A percentile compares a stretch with the other conserved stretches of the same genome.
phyloP scores from a whole-genome alignment of 2,329 filamentous ascomycete genomes.

The Chalaropsis ovoidea region DNA sequence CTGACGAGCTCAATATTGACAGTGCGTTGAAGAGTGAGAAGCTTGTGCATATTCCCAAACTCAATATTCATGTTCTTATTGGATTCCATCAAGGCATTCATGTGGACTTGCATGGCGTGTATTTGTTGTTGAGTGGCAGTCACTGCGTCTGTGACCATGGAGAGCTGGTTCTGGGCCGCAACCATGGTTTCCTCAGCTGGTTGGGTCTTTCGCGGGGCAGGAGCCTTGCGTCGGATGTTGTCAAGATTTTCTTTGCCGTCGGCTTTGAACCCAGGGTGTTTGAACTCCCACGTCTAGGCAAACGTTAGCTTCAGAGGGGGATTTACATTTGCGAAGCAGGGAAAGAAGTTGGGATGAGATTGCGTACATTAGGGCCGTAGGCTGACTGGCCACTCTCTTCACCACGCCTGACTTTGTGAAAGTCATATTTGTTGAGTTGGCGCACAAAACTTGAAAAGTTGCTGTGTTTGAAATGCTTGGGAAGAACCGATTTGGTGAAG shows the following conservation, averaged over 20 bases:
- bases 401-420: conserved; percentile 76
- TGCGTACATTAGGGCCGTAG: conserved; percentile 65
- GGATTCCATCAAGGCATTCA: conserved; percentile 61
- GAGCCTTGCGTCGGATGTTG: conserved; percentile 91
- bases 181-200: conserved; percentile 62
- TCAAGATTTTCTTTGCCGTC: conserved; percentile 95
- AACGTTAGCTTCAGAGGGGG: background rate
- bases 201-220: conserved; percentile 69
- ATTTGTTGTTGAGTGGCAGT: conserved; percentile 25
- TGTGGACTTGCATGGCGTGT: conserved; percentile 70
- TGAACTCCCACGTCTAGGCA: conserved; percentile 80
- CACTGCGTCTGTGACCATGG: conserved; percentile 20
- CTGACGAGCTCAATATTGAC: conserved; percentile 49
- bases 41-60: conserved; percentile 50
- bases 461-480: conserved; percentile 98
- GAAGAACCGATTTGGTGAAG: conserved; percentile 92
- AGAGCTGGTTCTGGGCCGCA: conserved; percentile 63
- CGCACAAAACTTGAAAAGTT: conserved; percentile 96
- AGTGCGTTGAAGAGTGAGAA: conserved; percentile 48
- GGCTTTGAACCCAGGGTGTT: conserved; percentile 88
- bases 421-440: conserved; percentile 94
- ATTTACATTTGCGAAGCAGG: background rate
- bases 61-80: conserved; percentile 55
- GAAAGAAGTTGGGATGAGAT: conserved; percentile 21
- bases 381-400: conserved; percentile 37